phyloP scores from a whole-genome alignment of 352 stramenopile species.

The Pythium phragmitis region DNA sequence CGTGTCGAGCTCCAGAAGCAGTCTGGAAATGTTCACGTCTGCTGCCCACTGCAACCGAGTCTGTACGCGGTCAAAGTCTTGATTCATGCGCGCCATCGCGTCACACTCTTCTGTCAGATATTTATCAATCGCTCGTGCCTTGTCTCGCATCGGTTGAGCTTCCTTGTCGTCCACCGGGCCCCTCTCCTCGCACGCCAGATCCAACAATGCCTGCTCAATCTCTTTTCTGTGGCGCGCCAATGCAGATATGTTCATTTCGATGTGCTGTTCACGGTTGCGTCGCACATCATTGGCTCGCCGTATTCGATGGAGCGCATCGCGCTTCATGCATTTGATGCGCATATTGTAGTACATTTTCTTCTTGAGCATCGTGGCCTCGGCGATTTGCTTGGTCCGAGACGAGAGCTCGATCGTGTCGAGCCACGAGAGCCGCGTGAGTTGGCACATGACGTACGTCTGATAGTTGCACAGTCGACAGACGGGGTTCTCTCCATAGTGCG shows the following conservation, averaged over 20 bases:
- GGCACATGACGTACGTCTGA: constrained; percentile 90
- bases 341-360: constrained; percentile 97
- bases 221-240: constrained; percentile 65
- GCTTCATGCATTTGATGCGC: constrained; percentile 89
- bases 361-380: constrained; percentile 91
- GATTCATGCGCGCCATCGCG: constrained; percentile 49
- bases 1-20: constrained; percentile 89
- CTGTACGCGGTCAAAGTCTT: constrained; percentile 56
- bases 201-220: constrained; percentile 46
- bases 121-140: constrained; percentile 39
- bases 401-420: constrained; percentile 81
- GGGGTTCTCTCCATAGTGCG: constrained; percentile 90
- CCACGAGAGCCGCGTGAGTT: constrained; percentile 62
- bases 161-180: background rate
- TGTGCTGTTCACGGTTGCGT: constrained; percentile 45
- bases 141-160: constrained; percentile 17
- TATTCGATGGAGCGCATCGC: constrained; percentile 65
- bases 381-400: constrained; percentile 81
- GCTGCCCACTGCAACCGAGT: constrained; percentile 45
- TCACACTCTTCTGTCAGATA: constrained; percentile 43
- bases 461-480: constrained; percentile 93
- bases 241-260: constrained; percentile 42
- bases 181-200: background rate
- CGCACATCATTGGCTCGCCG: constrained; percentile 46
- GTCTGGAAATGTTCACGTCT: constrained; percentile 73